Percentiles rank a stretch among this genome's conserved stretches.
Conservation (phyloP, 805 yeast genomes). For the Saturnispora besseyi region DNA sequence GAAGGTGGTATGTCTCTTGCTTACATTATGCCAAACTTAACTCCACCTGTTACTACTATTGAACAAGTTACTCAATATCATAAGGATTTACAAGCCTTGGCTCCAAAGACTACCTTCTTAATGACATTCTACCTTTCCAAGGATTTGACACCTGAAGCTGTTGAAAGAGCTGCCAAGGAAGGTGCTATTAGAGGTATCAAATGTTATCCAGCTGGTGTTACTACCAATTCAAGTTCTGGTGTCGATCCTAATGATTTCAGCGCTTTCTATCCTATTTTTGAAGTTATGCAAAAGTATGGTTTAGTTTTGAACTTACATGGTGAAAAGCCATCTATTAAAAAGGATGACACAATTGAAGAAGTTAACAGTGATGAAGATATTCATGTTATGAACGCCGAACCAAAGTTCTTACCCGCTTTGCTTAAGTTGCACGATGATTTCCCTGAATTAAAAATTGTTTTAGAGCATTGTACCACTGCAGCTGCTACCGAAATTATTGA, state of each 20-base stretch:
- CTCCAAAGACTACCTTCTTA: conserved; percentile 79
- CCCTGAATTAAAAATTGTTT: conserved; percentile 76
- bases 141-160: conserved; percentile 77
- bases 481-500: conserved; percentile 77
- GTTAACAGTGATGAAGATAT: conserved; percentile 50
- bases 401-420: conserved; percentile 83
- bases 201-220: conserved; percentile 98
- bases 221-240: conserved; percentile 91
- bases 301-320: conserved; percentile 89
- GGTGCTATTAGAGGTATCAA: conserved; percentile 80
- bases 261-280: conserved; percentile 79
- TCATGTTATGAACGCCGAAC: conserved; percentile 90
- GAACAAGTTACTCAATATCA: conserved; percentile 67
- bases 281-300: conserved; percentile 73
- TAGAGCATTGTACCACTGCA: conserved; percentile 92
- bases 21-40: conserved; percentile 92
- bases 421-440: conserved; percentile 68
- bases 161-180: conserved; percentile 62
- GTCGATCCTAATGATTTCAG: conserved; percentile 90
- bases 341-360: conserved; percentile 2
- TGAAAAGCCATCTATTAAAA: conserved; percentile 66
- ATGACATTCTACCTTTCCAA: conserved; percentile 83
- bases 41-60: conserved; percentile 81
- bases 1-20: conserved; percentile 89
- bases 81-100: conserved; percentile 45